Evolutionary conservation across 306 rosid species (phyloP).

Genomic region (Rubus idaeus): DNA sequence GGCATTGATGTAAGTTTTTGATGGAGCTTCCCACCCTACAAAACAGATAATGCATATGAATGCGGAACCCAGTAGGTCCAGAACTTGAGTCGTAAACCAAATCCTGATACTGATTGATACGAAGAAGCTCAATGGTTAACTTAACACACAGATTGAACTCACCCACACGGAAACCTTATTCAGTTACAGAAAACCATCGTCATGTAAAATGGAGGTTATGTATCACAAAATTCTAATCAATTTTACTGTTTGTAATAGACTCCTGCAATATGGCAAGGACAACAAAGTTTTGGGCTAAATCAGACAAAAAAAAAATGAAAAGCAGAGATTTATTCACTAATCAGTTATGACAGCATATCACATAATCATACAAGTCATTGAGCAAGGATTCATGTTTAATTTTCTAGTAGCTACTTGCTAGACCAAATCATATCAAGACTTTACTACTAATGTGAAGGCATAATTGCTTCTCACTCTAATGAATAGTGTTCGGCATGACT

Average conservation of each 20-base stretch:
- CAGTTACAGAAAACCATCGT: neutral
- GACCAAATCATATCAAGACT: constrained; percentile 23
- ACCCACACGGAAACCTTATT: neutral
- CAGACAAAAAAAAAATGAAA: neutral
- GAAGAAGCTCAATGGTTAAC: neutral
- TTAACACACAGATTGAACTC: neutral
- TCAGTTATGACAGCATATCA: constrained; percentile 16
- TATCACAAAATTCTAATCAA: neutral
- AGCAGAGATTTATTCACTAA: neutral
- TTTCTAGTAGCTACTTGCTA: constrained; percentile 10
- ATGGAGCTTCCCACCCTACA: constrained; percentile 19
- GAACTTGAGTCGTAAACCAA: neutral
- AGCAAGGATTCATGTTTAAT: constrained; percentile 27
- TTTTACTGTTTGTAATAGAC: neutral
- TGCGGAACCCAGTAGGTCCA: neutral
- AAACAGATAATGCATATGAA: constrained; percentile 3
- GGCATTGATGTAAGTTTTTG: constrained; percentile 17
- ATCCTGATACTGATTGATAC: neutral
- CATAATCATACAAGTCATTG: constrained; percentile 40
- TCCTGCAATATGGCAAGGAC: neutral
- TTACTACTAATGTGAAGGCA: constrained; percentile 16
- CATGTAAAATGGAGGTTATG: neutral
- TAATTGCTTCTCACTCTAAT: constrained; percentile 19
- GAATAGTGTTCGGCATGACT: constrained; percentile 5
- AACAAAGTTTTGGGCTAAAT: neutral